Evolutionary conservation across 208 protist genomes (phyloP).

Genomic region (Leishmania major): DNA sequence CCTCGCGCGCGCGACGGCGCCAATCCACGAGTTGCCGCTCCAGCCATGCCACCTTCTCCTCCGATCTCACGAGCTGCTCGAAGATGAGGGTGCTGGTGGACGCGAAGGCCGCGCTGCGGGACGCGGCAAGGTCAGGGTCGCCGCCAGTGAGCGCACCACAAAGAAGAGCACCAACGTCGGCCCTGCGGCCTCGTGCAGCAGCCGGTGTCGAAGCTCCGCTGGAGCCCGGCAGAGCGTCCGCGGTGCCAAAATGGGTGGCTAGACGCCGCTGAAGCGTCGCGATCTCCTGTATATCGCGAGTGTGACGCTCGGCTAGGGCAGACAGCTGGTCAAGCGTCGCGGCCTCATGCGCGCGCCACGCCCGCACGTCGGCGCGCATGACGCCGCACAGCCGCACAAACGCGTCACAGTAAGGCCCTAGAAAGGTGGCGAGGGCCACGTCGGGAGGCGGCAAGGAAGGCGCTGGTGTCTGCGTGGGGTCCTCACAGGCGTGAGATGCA

Average conservation of each 20-base stretch:
- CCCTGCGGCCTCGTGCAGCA: too few relatives aligned
- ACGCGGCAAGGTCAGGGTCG: neutral
- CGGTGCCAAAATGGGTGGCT: neutral
- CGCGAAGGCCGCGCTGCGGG: slow-evolving; percentile 5
- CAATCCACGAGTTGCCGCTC: slow-evolving; percentile 32
- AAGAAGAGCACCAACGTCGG: neutral
- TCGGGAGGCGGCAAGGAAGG: slow-evolving; percentile 3
- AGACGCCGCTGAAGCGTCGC: slow-evolving; percentile 17
- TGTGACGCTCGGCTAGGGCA: slow-evolving; percentile 20
- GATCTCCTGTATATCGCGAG: slow-evolving; percentile 15
- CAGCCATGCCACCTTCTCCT: slow-evolving; percentile 38
- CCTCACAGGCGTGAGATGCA: neutral
- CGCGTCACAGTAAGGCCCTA: slow-evolving; percentile 29
- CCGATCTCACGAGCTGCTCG: slow-evolving; percentile 30
- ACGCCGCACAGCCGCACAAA: slow-evolving; percentile 7
- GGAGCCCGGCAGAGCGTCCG: neutral
- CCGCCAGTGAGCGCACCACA: neutral
- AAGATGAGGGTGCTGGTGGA: slow-evolving; percentile 32
- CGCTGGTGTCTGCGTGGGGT: neutral
- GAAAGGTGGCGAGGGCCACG: slow-evolving; percentile 10
- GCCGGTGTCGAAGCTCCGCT: neutral
- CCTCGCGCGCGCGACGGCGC: slow-evolving; percentile 28
- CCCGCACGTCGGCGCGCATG: slow-evolving; percentile 17
- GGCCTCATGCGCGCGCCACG: slow-evolving; percentile 20
- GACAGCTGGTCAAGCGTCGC: slow-evolving; percentile 13